Evolutionary conservation across 1,284 basidiomycete species (phyloP).

Genomic region (Pterula multifida): DNA sequence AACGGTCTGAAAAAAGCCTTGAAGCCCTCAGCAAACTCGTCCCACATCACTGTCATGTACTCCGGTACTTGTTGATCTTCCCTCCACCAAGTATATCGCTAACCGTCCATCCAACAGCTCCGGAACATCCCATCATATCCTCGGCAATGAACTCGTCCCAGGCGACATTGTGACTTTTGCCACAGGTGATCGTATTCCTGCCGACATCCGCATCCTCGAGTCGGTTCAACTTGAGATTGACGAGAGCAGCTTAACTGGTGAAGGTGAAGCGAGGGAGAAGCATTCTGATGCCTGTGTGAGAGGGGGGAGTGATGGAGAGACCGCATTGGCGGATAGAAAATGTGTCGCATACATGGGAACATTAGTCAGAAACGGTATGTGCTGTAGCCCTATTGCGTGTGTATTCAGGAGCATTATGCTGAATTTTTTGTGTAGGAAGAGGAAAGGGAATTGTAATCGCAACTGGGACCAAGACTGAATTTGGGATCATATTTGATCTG

Average conservation of each 20-base stretch:
- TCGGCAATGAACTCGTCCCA: conserved; percentile 92
- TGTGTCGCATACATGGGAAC: conserved; percentile 98
- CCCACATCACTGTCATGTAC: conserved; percentile 89
- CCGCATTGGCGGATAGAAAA: conserved; percentile 71
- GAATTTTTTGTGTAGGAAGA: conserved; percentile 36
- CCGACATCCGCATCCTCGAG: conserved; percentile 76
- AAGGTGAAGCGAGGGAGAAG: conserved; percentile 78
- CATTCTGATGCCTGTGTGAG: conserved; percentile 38
- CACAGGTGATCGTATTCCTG: conserved; percentile 91
- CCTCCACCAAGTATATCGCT: conserved; percentile 2
- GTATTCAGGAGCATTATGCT: background rate
- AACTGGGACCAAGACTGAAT: conserved; percentile 84
- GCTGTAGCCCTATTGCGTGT: background rate
- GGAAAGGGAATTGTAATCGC: conserved; percentile 86
- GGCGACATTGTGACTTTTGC: conserved; percentile 87
- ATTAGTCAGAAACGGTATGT: conserved; percentile 78
- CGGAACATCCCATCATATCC: conserved; percentile 60
- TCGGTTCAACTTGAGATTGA: conserved; percentile 86
- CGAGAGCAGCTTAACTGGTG: conserved; percentile 91
- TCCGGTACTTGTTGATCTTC: conserved; percentile 40
- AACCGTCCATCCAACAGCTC: conserved; percentile 33
- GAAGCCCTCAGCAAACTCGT: conserved; percentile 95
- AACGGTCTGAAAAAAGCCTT: conserved; percentile 87
- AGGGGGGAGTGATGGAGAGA: conserved; percentile 14
- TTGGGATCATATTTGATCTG: conserved; percentile 95